These are phyloP conservation scores for Dothidotthia symphoricarpi DNA, from an alignment of 2,329 filamentous ascomycete species.

Conservation along the genomic window DNA sequence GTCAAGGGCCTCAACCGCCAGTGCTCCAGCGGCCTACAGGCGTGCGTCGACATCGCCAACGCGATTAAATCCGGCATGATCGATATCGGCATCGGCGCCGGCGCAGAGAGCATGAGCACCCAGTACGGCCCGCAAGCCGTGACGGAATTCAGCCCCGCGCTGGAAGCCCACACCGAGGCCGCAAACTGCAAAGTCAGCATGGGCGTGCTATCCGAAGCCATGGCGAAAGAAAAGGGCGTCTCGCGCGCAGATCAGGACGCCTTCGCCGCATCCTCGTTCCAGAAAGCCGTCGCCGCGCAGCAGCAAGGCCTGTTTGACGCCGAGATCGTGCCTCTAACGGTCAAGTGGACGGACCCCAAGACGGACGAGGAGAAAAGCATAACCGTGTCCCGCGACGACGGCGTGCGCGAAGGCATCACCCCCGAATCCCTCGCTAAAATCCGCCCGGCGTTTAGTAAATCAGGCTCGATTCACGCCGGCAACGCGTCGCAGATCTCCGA, in stretches of 20 bases:
- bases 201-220: slow-evolving; percentile 89
- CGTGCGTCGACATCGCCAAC: slow-evolving; percentile 91
- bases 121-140: slow-evolving; percentile 91
- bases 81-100: slow-evolving; percentile 88
- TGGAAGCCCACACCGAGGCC: slow-evolving; percentile 76
- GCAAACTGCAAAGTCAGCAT: slow-evolving; percentile 98
- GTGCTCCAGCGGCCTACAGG: slow-evolving; percentile 90
- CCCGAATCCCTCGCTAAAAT: slow-evolving; percentile 88
- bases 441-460: slow-evolving; percentile 82
- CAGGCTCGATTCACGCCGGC: slow-evolving; percentile 91
- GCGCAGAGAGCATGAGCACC: slow-evolving; percentile 92
- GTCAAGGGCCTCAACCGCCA: slow-evolving; percentile 89
- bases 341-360: slow-evolving; percentile 89
- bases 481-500: slow-evolving; percentile 94
- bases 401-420: slow-evolving; percentile 81
- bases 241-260: slow-evolving; percentile 73
- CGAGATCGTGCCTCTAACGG: slow-evolving; percentile 83
- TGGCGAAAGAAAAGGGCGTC: slow-evolving; percentile 83
- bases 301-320: slow-evolving; percentile 85
- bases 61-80: slow-evolving; percentile 91
- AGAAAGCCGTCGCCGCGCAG: slow-evolving; percentile 85
- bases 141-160: slow-evolving; percentile 84
- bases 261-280: slow-evolving; percentile 92
- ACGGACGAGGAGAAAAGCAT: slow-evolving; percentile 80
- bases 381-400: slow-evolving; percentile 82